Evolutionary conservation across 495 filamentous ascomycete species (phyloP).

Genomic region (Aspergillus panamensis): DNA sequence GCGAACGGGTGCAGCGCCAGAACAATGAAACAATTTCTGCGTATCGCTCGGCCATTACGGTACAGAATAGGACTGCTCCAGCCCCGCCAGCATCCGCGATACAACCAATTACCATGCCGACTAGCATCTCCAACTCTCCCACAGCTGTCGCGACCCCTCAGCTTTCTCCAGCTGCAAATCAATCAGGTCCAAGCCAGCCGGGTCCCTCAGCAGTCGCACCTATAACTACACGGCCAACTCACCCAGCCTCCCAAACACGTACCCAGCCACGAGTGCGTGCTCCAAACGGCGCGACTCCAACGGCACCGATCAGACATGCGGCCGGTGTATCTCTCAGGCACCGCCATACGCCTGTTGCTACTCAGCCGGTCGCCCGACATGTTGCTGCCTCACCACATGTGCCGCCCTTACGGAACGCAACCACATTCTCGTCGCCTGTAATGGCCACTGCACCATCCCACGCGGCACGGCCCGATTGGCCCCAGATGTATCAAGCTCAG

Average conservation of each 20-base stretch:
- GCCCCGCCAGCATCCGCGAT: not conserved
- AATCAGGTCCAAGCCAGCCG: not conserved
- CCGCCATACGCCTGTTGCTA: not conserved
- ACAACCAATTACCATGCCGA: not conserved
- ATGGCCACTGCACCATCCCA: not conserved
- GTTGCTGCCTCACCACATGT: not conserved
- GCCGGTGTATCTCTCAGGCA: not conserved
- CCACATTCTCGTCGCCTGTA: not conserved
- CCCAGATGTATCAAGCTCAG: conserved; percentile 4
- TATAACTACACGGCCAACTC: not conserved
- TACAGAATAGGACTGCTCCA: not conserved
- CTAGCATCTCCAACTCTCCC: not conserved
- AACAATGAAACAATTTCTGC: conserved; percentile 12
- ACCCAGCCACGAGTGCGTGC: not conserved
- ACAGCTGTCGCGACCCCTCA: not conserved
- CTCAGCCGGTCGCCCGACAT: not conserved
- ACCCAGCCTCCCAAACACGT: not conserved
- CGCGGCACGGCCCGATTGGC: not conserved
- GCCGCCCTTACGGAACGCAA: not conserved
- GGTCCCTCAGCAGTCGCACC: not conserved
- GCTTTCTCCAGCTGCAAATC: not conserved
- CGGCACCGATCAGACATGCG: conserved; percentile 4
- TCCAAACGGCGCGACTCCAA: not conserved
- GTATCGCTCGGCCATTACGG: conserved; percentile 10
- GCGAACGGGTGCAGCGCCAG: conserved; percentile 16